These are phyloP conservation scores for Arthrobotrys iridis DNA, from an alignment of 2,329 filamentous ascomycete genomes.

Conservation along the genomic window DNA sequence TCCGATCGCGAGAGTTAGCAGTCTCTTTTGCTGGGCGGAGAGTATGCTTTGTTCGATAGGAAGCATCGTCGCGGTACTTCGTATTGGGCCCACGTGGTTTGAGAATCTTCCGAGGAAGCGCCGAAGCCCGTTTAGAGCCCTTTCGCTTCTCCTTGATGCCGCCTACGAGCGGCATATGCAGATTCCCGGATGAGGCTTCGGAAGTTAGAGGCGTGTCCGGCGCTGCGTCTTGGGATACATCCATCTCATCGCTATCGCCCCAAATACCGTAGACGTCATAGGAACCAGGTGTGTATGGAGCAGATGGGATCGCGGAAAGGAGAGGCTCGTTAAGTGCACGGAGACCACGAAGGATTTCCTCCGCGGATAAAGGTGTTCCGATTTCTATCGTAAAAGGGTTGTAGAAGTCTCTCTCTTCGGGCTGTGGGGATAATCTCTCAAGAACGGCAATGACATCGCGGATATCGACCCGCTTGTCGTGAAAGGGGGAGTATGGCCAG, in stretches of 20 bases:
- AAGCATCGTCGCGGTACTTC: neutral
- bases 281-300: neutral
- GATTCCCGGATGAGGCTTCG: neutral
- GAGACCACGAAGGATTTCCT: neutral
- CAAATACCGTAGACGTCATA: neutral
- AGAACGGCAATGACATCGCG: neutral
- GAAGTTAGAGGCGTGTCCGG: neutral
- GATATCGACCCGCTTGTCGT: neutral
- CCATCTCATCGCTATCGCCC: neutral
- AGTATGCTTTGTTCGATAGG: neutral
- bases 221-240: neutral
- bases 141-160: neutral
- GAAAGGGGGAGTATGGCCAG: neutral
- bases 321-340: neutral
- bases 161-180: neutral
- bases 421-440: neutral
- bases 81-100: neutral
- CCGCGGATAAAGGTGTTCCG: neutral
- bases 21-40: neutral
- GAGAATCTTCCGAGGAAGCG: neutral
- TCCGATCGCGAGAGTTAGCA: neutral
- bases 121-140: neutral
- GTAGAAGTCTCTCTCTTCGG: neutral
- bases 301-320: neutral
- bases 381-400: neutral